These are phyloP conservation scores for Cladosporium sp. DNA, from an alignment of 2,329 filamentous ascomycete genomes.

Conservation along the genomic window DNA sequence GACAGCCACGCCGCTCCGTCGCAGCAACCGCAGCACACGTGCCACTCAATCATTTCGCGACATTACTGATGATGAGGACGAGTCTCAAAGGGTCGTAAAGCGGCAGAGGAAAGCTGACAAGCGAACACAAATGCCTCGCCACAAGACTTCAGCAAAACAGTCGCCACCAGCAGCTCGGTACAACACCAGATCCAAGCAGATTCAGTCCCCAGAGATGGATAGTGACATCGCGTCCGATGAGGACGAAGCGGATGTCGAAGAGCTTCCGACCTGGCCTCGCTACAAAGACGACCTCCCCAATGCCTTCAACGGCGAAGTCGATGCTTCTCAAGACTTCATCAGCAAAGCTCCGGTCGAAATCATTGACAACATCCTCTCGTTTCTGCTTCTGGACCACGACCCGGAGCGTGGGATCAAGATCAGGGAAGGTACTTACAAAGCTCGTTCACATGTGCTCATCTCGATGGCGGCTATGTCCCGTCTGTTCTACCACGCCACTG, in stretches of 20 bases:
- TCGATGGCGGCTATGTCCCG: conserved; percentile 17
- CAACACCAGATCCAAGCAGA: not conserved
- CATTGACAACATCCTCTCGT: conserved; percentile 16
- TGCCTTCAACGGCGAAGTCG: conserved; percentile 11
- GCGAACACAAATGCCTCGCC: not conserved
- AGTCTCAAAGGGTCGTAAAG: not conserved
- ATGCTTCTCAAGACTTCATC: conserved; percentile 15
- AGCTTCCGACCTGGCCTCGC: not conserved
- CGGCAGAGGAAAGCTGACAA: not conserved
- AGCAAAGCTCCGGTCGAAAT: conserved; percentile 14
- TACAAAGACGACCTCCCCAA: conserved; percentile 14
- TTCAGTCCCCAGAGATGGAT: not conserved
- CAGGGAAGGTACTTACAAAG: not conserved
- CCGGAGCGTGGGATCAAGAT: conserved; percentile 12
- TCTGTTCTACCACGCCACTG: conserved; percentile 10
- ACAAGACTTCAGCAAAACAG: not conserved
- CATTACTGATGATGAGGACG: not conserved
- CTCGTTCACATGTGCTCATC: conserved; percentile 13
- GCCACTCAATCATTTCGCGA: not conserved
- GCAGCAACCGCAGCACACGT: not conserved
- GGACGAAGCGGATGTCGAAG: not conserved
- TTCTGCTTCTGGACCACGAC: conserved; percentile 16
- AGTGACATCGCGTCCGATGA: not conserved
- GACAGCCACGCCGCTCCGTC: not conserved
- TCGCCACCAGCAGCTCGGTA: not conserved